These are phyloP conservation scores for Pseudogymnoascus sp. DNA, from an alignment of 2,329 filamentous ascomycete species.

Conservation along the genomic window DNA sequence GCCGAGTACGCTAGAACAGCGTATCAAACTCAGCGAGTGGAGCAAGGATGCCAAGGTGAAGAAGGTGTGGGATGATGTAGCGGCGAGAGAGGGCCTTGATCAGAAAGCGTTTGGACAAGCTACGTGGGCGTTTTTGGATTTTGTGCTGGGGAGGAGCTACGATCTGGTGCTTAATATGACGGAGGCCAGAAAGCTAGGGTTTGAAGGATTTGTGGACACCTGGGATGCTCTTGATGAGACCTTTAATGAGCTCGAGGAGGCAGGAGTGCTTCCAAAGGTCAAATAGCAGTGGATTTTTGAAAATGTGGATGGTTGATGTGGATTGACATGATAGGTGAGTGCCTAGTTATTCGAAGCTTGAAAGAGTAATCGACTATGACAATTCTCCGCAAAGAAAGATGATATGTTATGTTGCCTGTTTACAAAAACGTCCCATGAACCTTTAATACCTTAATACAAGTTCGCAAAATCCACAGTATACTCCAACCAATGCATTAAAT, in stretches of 20 bases:
- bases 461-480: background rate
- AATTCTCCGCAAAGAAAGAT: background rate
- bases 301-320: background rate
- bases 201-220: conserved; percentile 34
- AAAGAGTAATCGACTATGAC: background rate
- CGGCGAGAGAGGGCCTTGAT: conserved; percentile 3
- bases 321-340: no score
- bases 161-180: conserved; percentile 35
- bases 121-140: conserved; percentile 38
- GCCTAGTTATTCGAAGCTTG: background rate
- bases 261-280: conserved; percentile 22
- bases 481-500: background rate
- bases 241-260: conserved; percentile 28
- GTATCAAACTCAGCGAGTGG: conserved; percentile 12
- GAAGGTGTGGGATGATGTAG: conserved; percentile 13
- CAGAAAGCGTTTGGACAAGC: conserved; percentile 29
- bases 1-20: conserved; percentile 27
- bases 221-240: conserved; percentile 33
- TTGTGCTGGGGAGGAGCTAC: conserved; percentile 36
- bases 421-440: background rate
- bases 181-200: conserved; percentile 39
- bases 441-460: background rate
- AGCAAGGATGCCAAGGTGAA: conserved; percentile 11
- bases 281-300: background rate
- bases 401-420: background rate